Base-by-base conservation (phyloP, 805 yeast species). In the Starmerella bombicola region DNA sequence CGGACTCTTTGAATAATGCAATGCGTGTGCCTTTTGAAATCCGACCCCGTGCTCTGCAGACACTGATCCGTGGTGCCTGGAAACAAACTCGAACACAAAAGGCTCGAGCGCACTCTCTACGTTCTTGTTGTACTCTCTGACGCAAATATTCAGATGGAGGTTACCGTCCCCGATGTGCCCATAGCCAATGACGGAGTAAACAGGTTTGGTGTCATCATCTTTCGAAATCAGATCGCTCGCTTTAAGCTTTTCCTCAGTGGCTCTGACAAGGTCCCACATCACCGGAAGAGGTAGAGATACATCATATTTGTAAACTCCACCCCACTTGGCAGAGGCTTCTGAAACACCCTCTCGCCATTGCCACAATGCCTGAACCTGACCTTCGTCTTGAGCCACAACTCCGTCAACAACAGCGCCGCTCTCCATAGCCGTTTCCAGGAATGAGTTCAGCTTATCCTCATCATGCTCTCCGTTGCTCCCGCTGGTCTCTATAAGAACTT, bases 91-190 rank as follows among this genome's bases (percentile, higher is more conserved):
- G 58, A 85, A 91, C 23, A 91, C 91, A 63, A 80, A 91, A 34
- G 98, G 98, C 62, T 91, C 98, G 47, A 91, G 69, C 2, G 71
- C 73, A 41, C 71, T 64, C 63, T 91, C 97, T 41, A 91, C 81
- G 21, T 69, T 73, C 58, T 81, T 78, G 48, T 69, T 69, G 63
- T 91, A 91, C 54, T 75, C 71, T 60, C 95, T 74, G 15, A 85
- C 94, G 32, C 93, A 79, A 38, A 91, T 93, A 57, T 91, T 91
- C 57, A 91, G 72, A 61, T 91, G 98, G 55, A 91, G 67, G 63
- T 91, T 91, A 39, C 98, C 97, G 58, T 91, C 98, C 42, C 98
- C 98, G 54, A 91, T 73, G 57, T 91, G 98, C n/a, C 98, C 98
- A 55, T 88, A 91, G 0, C 98, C 98, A 50, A 88, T 77, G 9